Evolutionary conservation across 176 grass and related monocot genomes (phyloP).

Genomic region (Rhynchospora tenuis): DNA sequence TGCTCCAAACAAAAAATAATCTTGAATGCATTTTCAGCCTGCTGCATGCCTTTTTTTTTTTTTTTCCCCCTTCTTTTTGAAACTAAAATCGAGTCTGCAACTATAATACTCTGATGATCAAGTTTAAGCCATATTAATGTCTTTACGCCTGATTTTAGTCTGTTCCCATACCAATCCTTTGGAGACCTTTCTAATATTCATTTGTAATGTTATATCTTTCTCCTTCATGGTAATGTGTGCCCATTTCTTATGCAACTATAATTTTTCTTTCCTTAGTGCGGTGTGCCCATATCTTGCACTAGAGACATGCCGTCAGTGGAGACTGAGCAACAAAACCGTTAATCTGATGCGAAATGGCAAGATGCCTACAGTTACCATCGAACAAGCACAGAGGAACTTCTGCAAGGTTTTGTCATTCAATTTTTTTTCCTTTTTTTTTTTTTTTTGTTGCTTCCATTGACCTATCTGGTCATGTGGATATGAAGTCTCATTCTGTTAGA

Average conservation of each 20-base stretch:
- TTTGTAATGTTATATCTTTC: slow-evolving; percentile 5
- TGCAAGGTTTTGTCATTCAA: slow-evolving; percentile 56
- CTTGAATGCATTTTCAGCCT: no score
- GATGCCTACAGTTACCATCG: slow-evolving; percentile 97
- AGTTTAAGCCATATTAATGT: background rate
- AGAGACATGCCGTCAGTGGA: slow-evolving; percentile 98
- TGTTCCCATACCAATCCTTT: background rate
- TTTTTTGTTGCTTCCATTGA: slow-evolving; percentile 11
- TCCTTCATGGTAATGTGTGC: slow-evolving; percentile 53
- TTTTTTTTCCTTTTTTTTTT: slow-evolving; percentile 2
- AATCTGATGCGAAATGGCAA: slow-evolving; percentile 98
- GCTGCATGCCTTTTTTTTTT: no score
- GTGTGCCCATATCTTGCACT: slow-evolving; percentile 94
- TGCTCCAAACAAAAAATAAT: no score
- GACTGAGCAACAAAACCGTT: slow-evolving; percentile 93
- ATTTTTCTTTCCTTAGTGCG: slow-evolving; percentile 48
- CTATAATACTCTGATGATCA: background rate
- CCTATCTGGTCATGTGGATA: background rate
- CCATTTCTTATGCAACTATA: slow-evolving; percentile 46
- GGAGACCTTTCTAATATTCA: background rate
- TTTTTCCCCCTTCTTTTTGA: background rate
- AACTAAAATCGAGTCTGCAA: background rate
- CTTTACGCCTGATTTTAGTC: slow-evolving; percentile 2
- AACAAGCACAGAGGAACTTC: slow-evolving; percentile 99
- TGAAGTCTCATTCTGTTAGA: slow-evolving; percentile 11